Percentiles rank a stretch among this genome's conserved stretches.
Conservation (phyloP, 371 early-diverging fungal species). For the Rhizomucor miehei region DNA sequence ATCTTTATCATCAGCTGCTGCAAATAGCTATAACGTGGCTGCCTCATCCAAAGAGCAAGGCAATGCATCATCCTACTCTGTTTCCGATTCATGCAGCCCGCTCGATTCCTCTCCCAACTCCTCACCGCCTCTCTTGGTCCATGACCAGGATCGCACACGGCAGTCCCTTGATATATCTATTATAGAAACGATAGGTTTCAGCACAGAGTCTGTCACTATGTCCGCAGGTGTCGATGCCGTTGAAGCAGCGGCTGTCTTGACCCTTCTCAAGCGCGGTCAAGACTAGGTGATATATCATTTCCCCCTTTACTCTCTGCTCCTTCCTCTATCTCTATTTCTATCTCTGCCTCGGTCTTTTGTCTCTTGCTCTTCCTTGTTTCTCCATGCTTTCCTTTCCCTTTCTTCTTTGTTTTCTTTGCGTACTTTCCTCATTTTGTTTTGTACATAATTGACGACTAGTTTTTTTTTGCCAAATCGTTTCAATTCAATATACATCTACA, state of each 20-base stretch:
- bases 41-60: too few relatives aligned
- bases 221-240: conserved; percentile 37
- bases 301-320: neutral
- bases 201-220: conserved; percentile 2
- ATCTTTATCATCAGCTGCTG: too few relatives aligned
- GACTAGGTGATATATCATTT: neutral
- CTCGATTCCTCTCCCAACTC: conserved; percentile 10
- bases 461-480: neutral
- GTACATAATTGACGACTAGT: too few relatives aligned
- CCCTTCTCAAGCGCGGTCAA: conserved; percentile 36
- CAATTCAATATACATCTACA: too few relatives aligned
- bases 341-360: too few relatives aligned
- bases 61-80: neutral
- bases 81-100: conserved; percentile 9
- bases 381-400: too few relatives aligned
- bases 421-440: too few relatives aligned
- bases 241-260: conserved; percentile 41
- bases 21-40: too few relatives aligned
- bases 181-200: conserved; percentile 1
- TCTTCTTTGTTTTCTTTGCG: too few relatives aligned
- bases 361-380: too few relatives aligned
- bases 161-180: too few relatives aligned
- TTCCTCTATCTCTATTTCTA: too few relatives aligned
- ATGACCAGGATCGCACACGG: neutral
- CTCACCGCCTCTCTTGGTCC: conserved; percentile 10